Evolutionary conservation across 169 alveolate genomes (phyloP).

Genomic region (Nephromyces sp.): DNA sequence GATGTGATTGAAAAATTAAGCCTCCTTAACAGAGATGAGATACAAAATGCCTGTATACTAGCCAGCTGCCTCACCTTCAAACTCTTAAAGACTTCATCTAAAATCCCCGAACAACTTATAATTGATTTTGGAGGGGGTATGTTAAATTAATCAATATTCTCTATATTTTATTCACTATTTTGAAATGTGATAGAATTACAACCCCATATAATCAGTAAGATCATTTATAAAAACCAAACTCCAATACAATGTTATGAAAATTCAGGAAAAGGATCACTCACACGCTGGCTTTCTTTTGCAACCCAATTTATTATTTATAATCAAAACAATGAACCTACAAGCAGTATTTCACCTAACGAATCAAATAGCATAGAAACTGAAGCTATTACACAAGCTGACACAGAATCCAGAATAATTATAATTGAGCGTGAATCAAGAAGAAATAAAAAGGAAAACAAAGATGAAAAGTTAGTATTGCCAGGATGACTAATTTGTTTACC

Average conservation of each 20-base stretch:
- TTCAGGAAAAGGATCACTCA: neutral
- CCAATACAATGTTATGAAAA: too few species aligned
- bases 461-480: neutral
- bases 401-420: neutral
- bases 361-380: too few species aligned
- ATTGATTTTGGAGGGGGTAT: neutral
- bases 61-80: neutral
- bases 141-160: too few species aligned
- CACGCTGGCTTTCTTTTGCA: neutral
- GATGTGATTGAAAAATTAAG: too few species aligned
- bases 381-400: neutral
- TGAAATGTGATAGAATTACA: too few species aligned
- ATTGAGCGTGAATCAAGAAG: neutral
- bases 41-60: neutral
- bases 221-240: too few species aligned
- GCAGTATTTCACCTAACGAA: too few species aligned
- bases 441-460: neutral
- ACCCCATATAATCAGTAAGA: too few species aligned
- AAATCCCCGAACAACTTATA: neutral
- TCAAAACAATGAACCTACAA: too few species aligned
- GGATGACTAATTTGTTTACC: too few species aligned
- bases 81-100: neutral
- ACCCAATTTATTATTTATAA: too few species aligned
- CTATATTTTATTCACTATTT: too few species aligned
- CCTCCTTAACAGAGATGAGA: neutral